Evolutionary conservation across 2,329 filamentous ascomycete species (phyloP), one percentile per base, ranked within the genome.

Genomic region (Graphium sp.): DNA sequence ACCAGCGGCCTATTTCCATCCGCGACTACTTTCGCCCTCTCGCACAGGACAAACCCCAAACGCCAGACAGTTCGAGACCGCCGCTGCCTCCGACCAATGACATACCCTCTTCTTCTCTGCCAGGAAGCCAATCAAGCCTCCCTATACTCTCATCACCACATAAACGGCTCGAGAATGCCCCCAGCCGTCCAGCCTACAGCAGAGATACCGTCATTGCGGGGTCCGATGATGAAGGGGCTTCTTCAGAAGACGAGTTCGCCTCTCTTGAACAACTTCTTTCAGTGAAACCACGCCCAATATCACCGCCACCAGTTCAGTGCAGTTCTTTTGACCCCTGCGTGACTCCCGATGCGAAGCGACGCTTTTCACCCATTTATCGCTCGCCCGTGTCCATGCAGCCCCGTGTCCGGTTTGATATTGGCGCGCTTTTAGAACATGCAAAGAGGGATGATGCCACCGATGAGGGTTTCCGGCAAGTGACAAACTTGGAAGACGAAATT

Each of bases 371-470:
- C 26, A 7, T 28, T 5, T 32, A 24, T 18, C 24, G 21, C n/a
- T 28, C 30, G 11, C 26, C 30, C 13, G 25, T 32, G 4, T 24
- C 26, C 7, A 28, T 19, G n/a, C 25, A 32, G 26, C 30, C 30
- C n/a, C 30, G 25, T 4, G 30, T 28, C 24, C 30, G 24, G 25
- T 75, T 74, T 36, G 66, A 74, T 30, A 48, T 83, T 31, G 66
- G 69, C 33, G 58, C 64, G 2, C 56, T 84, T 7, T 55, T 75
- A 22, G 64, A 57, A 25, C 62, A 74, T 40, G 63, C 71, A 5
- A 53, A 59, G 22, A 57, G 62, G 32, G 69, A 81, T 35, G 56
- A 69, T 23, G 66, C 67, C 22, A 60, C 61, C 2, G 65, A 71
- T 29, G 68, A 62, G 11, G 72, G 63, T 35, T 59, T 58, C 5